Percentiles rank a stretch among this genome's conserved stretches.
Evolutionary conservation across 306 rosid genomes (phyloP).

Genomic region (Cucurbita argyrosperma): DNA sequence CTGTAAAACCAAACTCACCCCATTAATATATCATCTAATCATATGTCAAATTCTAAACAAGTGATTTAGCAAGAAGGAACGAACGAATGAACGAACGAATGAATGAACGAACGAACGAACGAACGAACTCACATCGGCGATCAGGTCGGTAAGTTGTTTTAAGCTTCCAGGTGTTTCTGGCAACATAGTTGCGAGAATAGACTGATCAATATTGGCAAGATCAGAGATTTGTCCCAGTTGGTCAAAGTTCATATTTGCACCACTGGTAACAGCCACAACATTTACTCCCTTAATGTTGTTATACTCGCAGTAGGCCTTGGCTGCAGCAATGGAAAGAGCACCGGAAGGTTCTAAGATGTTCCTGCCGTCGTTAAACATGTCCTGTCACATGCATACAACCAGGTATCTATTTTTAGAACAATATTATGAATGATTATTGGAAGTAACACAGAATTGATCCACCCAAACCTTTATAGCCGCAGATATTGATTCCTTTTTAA

Average conservation of each 20-base stretch:
- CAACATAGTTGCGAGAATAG: slow-evolving; percentile 45
- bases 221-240: slow-evolving; percentile 69
- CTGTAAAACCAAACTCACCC: slow-evolving; percentile 18
- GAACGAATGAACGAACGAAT: background rate
- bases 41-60: no score
- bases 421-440: no score
- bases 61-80: no score
- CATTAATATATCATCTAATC: no score
- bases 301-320: slow-evolving; percentile 83
- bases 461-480: slow-evolving; percentile 63
- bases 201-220: slow-evolving; percentile 79
- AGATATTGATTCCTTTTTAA: slow-evolving; percentile 64
- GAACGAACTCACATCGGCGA: slow-evolving; percentile 16
- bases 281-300: slow-evolving; percentile 65
- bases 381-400: slow-evolving; percentile 12
- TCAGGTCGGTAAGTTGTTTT: slow-evolving; percentile 43
- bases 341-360: slow-evolving; percentile 93
- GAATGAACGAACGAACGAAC: background rate
- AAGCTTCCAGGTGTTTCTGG: slow-evolving; percentile 81
- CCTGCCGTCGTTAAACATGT: slow-evolving; percentile 88
- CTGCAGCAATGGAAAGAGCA: slow-evolving; percentile 89
- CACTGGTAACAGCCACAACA: slow-evolving; percentile 71
- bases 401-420: no score
- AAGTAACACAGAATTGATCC: background rate
- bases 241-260: slow-evolving; percentile 95